Evolutionary conservation across 2,329 filamentous ascomycete genomes (phyloP), one percentile per base, ranked within the genome.

Genomic region (Xylariales sp.): DNA sequence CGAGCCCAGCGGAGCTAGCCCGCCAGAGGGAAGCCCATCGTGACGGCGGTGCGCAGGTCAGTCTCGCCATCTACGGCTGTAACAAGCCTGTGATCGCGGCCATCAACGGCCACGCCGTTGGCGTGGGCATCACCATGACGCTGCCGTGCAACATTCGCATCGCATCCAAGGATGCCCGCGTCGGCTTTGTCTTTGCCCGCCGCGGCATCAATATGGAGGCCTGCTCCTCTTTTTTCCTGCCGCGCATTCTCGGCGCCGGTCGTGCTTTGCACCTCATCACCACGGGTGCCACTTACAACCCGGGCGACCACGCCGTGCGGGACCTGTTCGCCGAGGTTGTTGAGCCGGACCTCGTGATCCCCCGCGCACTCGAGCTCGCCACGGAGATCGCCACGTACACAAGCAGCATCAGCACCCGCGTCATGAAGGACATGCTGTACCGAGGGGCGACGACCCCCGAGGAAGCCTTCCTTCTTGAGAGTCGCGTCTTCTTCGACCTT

Each of bases 361-460:
- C 73, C 2, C 71, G 78, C 3, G 84, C 84, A 8, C 60, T 89
- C 28, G 74, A 75, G 51, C 62, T 88, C 19, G 84, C 85, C 2
- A 68, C 70, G 16, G 83, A 87, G 37, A 74, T 88, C 30, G 81
- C 77, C 2, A 62, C 63, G 48, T 85, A 86, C 49, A 81, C 81
- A 18, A 85, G 81, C 48, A 62, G 63, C 1, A 74, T 88, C 19
- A 76, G 78, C 19, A 77, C 75, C 7, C 70, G 76, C 46, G 53
- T 88, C 40, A 88, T 86, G 74, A 75, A 77, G 53, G 84, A 88
- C 51, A 59, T 90, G 65, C 81, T 89, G 66, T 87, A 74, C 49
- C 63, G 76, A 20, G 70, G 71, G 24, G 66, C 70, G 0, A 67
- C 62, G 14, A 77, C 70, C 16, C 74, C 83, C 0, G 85, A 90